A percentile compares a stretch with the other conserved stretches of the same genome.
Conservation (phyloP, 2,329 filamentous ascomycete genomes). For the Zymoseptoria crescenta region DNA sequence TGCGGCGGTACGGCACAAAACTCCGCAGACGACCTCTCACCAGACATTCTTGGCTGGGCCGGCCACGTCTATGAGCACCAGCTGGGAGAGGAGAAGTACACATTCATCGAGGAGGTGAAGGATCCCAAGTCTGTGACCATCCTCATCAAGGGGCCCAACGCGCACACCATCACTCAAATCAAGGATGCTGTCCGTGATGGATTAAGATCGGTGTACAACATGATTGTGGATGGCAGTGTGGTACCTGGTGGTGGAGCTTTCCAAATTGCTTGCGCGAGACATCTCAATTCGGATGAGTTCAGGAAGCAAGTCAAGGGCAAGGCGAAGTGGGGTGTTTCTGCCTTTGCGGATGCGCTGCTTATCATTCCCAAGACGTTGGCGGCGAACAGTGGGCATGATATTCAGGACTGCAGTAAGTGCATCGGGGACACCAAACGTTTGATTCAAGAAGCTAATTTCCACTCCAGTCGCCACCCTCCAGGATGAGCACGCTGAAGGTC, state of each 20-base stretch:
- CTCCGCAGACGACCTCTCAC: constrained; percentile 85
- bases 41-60: constrained; percentile 88
- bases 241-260: constrained; percentile 92
- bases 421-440: too few relatives aligned
- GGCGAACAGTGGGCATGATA: constrained; percentile 90
- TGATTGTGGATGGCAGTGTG: constrained; percentile 95
- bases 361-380: constrained; percentile 97
- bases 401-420: constrained; percentile 89
- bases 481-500: constrained; percentile 77
- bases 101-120: constrained; percentile 97
- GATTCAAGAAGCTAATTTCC: too few relatives aligned
- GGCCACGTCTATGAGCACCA: constrained; percentile 96
- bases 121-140: constrained; percentile 96
- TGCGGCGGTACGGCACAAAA: constrained; percentile 90
- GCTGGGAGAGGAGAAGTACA: constrained; percentile 97
- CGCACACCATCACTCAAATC: constrained; percentile 93
- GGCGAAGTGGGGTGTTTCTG: constrained; percentile 89
- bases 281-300: constrained; percentile 81
- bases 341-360: constrained; percentile 89
- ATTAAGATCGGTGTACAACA: constrained; percentile 94
- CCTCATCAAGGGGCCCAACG: constrained; percentile 95
- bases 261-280: constrained; percentile 84
- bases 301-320: constrained; percentile 92
- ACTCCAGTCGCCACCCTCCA: constrained; percentile 81
- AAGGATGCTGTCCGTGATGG: constrained; percentile 94